A percentile compares a stretch with the other conserved stretches of the same genome.
Evolutionary conservation across 495 filamentous ascomycete species (phyloP).

Genomic region (Talaromyces proteolyticus): DNA sequence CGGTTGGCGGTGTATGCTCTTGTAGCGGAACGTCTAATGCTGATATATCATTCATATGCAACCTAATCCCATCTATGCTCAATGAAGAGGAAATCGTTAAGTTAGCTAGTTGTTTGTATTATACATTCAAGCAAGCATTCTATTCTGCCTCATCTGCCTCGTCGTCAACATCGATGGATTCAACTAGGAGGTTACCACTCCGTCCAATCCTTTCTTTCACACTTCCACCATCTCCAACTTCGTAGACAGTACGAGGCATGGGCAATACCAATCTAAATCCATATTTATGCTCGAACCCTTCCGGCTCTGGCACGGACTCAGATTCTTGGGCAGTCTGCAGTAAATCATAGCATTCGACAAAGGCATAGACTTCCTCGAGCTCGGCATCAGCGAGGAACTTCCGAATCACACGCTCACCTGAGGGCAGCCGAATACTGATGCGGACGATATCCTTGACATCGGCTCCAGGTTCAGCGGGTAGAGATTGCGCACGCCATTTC

Average conservation of each 20-base stretch:
- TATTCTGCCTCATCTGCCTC: conserved; percentile 14
- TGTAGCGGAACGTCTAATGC: too few relatives aligned
- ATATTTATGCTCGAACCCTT: conserved; percentile 71
- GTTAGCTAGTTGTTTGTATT: conserved; percentile 3
- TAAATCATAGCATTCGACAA: conserved; percentile 85
- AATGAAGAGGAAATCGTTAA: too few relatives aligned
- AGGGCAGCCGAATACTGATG: conserved; percentile 72
- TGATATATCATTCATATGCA: too few relatives aligned
- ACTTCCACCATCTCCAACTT: conserved; percentile 54
- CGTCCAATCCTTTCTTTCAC: conserved; percentile 69
- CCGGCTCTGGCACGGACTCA: conserved; percentile 43
- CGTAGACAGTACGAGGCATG: conserved; percentile 74
- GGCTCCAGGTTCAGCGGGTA: conserved; percentile 61
- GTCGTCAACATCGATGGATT: conserved; percentile 51
- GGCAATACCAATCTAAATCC: conserved; percentile 74
- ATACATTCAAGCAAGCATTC: background rate
- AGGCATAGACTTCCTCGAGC: conserved; percentile 90
- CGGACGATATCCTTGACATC: conserved; percentile 66
- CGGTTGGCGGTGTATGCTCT: too few relatives aligned
- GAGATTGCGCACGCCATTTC: conserved; percentile 64
- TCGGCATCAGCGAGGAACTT: conserved; percentile 57
- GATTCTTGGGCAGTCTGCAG: conserved; percentile 32
- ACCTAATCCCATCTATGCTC: too few relatives aligned
- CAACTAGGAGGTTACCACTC: conserved; percentile 85
- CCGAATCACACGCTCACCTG: conserved; percentile 67